A percentile compares a stretch with the other conserved stretches of the same genome.
These are phyloP conservation scores for Cicer arietinum DNA, from an alignment of 306 rosid species.

Conservation along the genomic window DNA sequence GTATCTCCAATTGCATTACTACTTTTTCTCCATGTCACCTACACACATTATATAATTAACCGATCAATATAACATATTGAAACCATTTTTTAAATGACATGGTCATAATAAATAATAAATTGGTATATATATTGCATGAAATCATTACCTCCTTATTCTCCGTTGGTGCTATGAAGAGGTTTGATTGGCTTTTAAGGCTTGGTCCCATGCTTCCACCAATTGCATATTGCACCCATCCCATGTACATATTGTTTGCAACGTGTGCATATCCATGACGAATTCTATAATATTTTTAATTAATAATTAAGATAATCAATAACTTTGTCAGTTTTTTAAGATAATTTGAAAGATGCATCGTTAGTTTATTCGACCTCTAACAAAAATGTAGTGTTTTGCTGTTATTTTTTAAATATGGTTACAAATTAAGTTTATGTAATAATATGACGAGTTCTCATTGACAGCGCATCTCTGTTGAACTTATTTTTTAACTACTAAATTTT, in stretches of 20 bases:
- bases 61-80: background rate
- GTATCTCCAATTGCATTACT: background rate
- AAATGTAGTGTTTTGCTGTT: too few relatives aligned
- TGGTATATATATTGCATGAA: background rate
- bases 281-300: conserved; percentile 28
- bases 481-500: background rate
- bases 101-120: background rate
- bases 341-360: too few relatives aligned
- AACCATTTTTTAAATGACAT: background rate
- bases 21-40: conserved; percentile 52
- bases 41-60: background rate
- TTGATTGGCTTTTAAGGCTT: conserved; percentile 52
- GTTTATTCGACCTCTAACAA: too few relatives aligned
- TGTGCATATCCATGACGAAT: conserved; percentile 49
- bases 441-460: too few relatives aligned
- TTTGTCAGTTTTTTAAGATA: background rate
- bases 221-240: conserved; percentile 49
- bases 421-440: too few relatives aligned
- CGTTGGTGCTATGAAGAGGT: conserved; percentile 53
- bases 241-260: conserved; percentile 49
- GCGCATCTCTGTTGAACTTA: too few relatives aligned
- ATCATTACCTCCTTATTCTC: conserved; percentile 44
- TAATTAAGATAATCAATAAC: background rate
- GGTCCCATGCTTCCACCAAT: conserved; percentile 48
- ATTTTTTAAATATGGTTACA: too few relatives aligned